phyloP scores from a whole-genome alignment of 192 early-diverging fungal genomes.

The Coemansia sp. region DNA sequence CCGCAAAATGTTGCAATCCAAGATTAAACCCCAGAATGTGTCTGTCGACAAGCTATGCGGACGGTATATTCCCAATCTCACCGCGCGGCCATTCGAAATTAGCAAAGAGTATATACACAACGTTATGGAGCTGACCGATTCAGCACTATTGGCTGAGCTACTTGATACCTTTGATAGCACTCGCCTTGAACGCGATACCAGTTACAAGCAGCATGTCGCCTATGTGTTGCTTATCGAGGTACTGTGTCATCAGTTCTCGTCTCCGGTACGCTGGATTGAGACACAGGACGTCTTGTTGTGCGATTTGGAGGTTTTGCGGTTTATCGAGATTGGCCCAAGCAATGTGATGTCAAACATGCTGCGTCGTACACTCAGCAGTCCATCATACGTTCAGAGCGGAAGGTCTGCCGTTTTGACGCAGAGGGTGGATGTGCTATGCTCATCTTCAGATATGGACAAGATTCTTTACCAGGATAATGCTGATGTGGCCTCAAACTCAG shows the following conservation, averaged over 20 bases:
- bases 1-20: constrained; percentile 77
- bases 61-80: constrained; percentile 95
- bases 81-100: constrained; percentile 82
- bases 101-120: constrained; percentile 68
- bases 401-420: constrained; percentile 72
- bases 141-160: constrained; percentile 63
- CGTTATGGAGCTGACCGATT: constrained; percentile 71
- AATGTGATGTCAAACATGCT: constrained; percentile 91
- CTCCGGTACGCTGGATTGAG: constrained; percentile 95
- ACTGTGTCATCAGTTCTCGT: constrained; percentile 90
- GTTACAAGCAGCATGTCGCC: constrained; percentile 72
- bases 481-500: neutral
- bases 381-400: neutral
- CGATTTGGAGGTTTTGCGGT: constrained; percentile 70
- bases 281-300: constrained; percentile 87
- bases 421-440: constrained; percentile 72
- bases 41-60: constrained; percentile 67
- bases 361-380: constrained; percentile 70
- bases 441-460: constrained; percentile 61
- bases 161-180: constrained; percentile 68
- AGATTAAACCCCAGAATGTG: constrained; percentile 70
- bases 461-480: constrained; percentile 60
- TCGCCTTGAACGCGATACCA: constrained; percentile 61
- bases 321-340: constrained; percentile 87
- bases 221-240: constrained; percentile 85